Base-by-base conservation (phyloP, 2,329 filamentous ascomycete genomes). In the Ambrosiella xylebori region DNA sequence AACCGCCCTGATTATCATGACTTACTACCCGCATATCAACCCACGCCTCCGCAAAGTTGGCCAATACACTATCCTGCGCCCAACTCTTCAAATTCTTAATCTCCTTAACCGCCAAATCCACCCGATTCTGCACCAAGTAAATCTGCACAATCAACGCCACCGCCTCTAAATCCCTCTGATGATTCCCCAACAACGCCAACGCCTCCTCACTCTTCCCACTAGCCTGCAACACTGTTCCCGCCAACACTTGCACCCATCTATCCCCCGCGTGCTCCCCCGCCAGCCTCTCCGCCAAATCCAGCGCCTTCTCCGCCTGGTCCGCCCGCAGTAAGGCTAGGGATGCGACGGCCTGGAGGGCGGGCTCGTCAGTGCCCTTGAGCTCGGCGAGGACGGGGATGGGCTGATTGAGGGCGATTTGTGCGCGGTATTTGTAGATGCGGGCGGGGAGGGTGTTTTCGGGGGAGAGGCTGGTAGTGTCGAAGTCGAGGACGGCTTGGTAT, bases 21-120 rank as follows among this genome's bases (percentile, higher is more conserved):
- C 78, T 62, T 78, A 93, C 88, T 71, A 91, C 75, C 69, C 93
- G 79, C 70, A 97, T 71, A 36, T 89, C 90, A 62, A 95, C 86
- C 93, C 91, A 98, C 7, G 88, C 88, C 73, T 98, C 93, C 7
- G 90, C 90, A 63, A 98, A 73, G 71, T 98, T 97, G 63, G 97
- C 88, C 54, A 97, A 75, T 44, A 97, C 74, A 64, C 85, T 95
- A 68, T 97, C 93, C 71, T 98, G 91, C 7, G 91, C 93, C 87
- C 91, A 97, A 71, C 88, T 81, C 68, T 90, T 82, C 40, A 93
- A 93, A 40, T 85, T 81, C 56, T 82, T 75, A 41, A 95, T 89
- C 72, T 96, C 91, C 71, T 95, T 95, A 11, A 89, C 66, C 1
- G 93, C 93, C 54, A 96, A 80, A 69, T 97, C 91, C 65, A 85